Conservation (phyloP, 768 basidiomycete species). For the Tylopilus sp. region DNA sequence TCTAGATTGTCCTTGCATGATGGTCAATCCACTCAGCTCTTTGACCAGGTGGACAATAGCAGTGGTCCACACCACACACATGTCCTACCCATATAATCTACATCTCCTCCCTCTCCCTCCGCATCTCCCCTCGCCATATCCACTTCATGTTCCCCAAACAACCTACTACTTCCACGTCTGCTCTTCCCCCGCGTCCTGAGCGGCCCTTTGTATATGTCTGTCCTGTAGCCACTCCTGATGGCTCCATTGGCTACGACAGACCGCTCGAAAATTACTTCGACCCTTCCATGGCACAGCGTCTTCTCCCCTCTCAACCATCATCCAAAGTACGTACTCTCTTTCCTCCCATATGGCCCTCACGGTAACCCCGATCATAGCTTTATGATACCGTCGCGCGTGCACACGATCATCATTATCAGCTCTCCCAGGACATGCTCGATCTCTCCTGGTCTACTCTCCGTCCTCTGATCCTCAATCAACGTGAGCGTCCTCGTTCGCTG, state of each 20-base stretch:
- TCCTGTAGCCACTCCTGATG: slow-evolving; percentile 10
- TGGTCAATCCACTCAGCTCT: slow-evolving; percentile 9
- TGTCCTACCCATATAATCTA: slow-evolving; percentile 15
- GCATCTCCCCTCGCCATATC: slow-evolving; percentile 3
- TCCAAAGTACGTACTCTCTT: slow-evolving; percentile 11
- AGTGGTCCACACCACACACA: slow-evolving; percentile 22
- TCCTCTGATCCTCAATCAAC: slow-evolving; percentile 10
- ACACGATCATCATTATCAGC: slow-evolving; percentile 22
- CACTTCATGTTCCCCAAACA: slow-evolving; percentile 10
- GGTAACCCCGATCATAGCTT: slow-evolving; percentile 17
- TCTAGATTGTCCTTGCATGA: neutral
- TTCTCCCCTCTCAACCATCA: slow-evolving; percentile 13
- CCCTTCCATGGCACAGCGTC: slow-evolving; percentile 13
- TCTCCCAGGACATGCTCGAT: slow-evolving; percentile 10
- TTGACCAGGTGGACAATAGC: slow-evolving; percentile 9
- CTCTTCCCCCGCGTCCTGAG: slow-evolving; percentile 11
- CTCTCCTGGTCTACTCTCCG: slow-evolving; percentile 8
- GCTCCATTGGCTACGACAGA: slow-evolving; percentile 18
- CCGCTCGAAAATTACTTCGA: slow-evolving; percentile 28
- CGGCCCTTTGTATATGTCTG: slow-evolving; percentile 12
- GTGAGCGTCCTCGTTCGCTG: slow-evolving; percentile 16
- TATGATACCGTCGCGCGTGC: slow-evolving; percentile 29
- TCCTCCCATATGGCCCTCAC: neutral
- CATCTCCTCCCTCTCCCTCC: neutral
- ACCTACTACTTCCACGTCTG: slow-evolving; percentile 6